Evolutionary conservation across 2,329 filamentous ascomycete species (phyloP).

Genomic region (Paraphaeosphaeria minitans): DNA sequence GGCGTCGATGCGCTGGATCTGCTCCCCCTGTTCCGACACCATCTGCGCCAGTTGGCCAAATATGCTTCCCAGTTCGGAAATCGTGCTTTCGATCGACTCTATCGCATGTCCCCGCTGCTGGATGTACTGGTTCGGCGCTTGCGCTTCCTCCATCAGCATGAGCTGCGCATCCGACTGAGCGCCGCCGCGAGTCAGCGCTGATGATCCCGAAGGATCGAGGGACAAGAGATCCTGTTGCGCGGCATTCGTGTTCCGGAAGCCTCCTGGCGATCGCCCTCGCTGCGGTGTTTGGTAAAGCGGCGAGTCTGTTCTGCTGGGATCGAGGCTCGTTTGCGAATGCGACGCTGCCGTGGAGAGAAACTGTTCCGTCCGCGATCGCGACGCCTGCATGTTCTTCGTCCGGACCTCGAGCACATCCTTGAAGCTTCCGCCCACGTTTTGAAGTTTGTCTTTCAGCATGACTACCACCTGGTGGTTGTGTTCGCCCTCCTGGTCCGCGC

Average conservation of each 20-base stretch:
- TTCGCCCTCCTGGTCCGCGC: slow-evolving; percentile 79
- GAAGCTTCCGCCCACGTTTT: slow-evolving; percentile 92
- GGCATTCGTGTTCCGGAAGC: slow-evolving; percentile 53
- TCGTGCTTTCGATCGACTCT: slow-evolving; percentile 94
- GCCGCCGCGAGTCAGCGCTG: slow-evolving; percentile 52
- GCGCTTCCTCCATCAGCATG: slow-evolving; percentile 86
- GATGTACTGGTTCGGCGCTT: slow-evolving; percentile 85
- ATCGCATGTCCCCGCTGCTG: slow-evolving; percentile 94
- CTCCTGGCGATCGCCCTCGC: slow-evolving; percentile 62
- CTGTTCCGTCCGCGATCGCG: slow-evolving; percentile 88
- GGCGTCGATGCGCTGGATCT: slow-evolving; percentile 96
- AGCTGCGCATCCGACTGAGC: slow-evolving; percentile 81
- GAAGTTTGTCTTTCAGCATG: slow-evolving; percentile 86
- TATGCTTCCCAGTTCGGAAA: slow-evolving; percentile 86
- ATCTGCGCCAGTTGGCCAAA: slow-evolving; percentile 95
- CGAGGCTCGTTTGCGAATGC: slow-evolving; percentile 66
- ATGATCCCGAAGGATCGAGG: slow-evolving; percentile 69
- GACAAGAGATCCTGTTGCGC: slow-evolving; percentile 72
- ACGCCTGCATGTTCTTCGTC: slow-evolving; percentile 97
- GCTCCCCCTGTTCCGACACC: slow-evolving; percentile 96
- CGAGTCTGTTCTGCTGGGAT: slow-evolving; percentile 75
- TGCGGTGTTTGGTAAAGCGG: slow-evolving; percentile 84
- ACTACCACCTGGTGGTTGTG: slow-evolving; percentile 98
- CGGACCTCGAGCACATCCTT: slow-evolving; percentile 96
- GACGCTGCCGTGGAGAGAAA: slow-evolving; percentile 91